Evolutionary conservation across 2,329 filamentous ascomycete genomes (phyloP), one percentile per base, ranked within the genome.

Genomic region (Gnomoniopsis sp.): DNA sequence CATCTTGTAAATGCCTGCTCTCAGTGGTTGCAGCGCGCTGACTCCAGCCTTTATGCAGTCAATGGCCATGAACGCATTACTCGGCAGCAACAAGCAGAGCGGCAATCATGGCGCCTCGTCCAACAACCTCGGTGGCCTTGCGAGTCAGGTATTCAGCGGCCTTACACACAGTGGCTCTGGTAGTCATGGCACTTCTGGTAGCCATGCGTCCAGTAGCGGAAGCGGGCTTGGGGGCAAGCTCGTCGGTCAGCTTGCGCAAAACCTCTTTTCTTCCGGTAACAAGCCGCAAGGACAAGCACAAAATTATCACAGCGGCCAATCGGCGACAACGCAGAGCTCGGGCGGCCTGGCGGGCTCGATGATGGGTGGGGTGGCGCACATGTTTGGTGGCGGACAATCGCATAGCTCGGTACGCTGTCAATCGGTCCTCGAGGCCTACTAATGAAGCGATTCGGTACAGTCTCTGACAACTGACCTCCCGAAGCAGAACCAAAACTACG

Each of bases 51-150:
- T 64, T 57, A 49, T 59, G 53, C 65, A 87, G 84, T 80, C 75
- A 67, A 80, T 88, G 69, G 84, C 86, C 14, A 77, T 85, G 71
- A 87, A 86, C 67, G 75, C 82, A 48, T 75, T 88, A 48, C 74
- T 85, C 50, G 68, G 72, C 44, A 77, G 72, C 44, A 77, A 75
- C 55, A 73, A 77, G 56, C 80, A 80, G 64, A 63, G 71, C 51
- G 65, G 73, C 46, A 68, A 73, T 36, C 68, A 74, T 49, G 67
- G 69, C 60, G 74, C 75, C 21, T 73, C 69, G 49, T 73, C 76
- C 11, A 73, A 70, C 53, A 74, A 76, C 11, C 71, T 82, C 23
- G 77, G 78, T 47, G 74, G 72, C 44, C 69, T 84, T 17, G 78
- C 80, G 34, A 77, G 73, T 49, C 76, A 79, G 67, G 73, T 84